Evolutionary conservation across 2,329 filamentous ascomycete genomes (phyloP).

Genomic region (Albifimbria verrucaria): DNA sequence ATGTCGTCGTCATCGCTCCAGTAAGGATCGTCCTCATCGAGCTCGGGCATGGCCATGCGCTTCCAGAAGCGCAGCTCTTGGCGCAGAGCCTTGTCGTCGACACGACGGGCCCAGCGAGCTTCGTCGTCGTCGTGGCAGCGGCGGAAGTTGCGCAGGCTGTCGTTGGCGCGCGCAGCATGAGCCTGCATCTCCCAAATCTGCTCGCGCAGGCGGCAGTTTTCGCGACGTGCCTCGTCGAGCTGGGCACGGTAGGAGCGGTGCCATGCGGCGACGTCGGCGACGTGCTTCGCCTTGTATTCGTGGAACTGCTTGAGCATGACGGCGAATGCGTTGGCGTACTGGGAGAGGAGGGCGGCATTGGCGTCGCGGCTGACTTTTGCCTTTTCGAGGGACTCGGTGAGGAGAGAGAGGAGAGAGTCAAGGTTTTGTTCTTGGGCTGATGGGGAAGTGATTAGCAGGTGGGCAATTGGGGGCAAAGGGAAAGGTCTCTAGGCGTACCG

Average conservation of each 20-base stretch:
- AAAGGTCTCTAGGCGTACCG: slow-evolving; percentile 46
- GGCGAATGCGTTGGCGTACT: slow-evolving; percentile 55
- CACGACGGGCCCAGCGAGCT: slow-evolving; percentile 48
- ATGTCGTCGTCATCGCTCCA: slow-evolving; percentile 66
- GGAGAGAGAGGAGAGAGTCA: slow-evolving; percentile 57
- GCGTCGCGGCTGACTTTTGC: slow-evolving; percentile 58
- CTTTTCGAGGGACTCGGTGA: slow-evolving; percentile 60
- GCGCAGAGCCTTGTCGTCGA: slow-evolving; percentile 48
- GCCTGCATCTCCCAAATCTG: slow-evolving; percentile 67
- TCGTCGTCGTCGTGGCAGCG: slow-evolving; percentile 54
- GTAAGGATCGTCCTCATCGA: slow-evolving; percentile 56
- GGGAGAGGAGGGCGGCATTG: slow-evolving; percentile 55
- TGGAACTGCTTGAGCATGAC: slow-evolving; percentile 62
- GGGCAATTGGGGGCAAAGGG: too few relatives aligned
- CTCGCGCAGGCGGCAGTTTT: slow-evolving; percentile 60
- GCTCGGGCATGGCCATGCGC: slow-evolving; percentile 59
- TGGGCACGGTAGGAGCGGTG: slow-evolving; percentile 64
- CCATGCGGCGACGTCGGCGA: slow-evolving; percentile 60
- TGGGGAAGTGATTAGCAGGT: slow-evolving; percentile 2
- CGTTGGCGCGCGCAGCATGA: slow-evolving; percentile 56
- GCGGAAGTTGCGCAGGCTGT: slow-evolving; percentile 54
- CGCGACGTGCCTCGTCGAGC: slow-evolving; percentile 61
- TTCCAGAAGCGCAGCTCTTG: slow-evolving; percentile 66
- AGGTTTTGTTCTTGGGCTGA: slow-evolving; percentile 57
- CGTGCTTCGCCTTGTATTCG: slow-evolving; percentile 62